Percentiles rank a stretch among this genome's conserved stretches.
Conservation (phyloP, 371 early-diverging fungal genomes). For the Chytridium lagenaria region DNA sequence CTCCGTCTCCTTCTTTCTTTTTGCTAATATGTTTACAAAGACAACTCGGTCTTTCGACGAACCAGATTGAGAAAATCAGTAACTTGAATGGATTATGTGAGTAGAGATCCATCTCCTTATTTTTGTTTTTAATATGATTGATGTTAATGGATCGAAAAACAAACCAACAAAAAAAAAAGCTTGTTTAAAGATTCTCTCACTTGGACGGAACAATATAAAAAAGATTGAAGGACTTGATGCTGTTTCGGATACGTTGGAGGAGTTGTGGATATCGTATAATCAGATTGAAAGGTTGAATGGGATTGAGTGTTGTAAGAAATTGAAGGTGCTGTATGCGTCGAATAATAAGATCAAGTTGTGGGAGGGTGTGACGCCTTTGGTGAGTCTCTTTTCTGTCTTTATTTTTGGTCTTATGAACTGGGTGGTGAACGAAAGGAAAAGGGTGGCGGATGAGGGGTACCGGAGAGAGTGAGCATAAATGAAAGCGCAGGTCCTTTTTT, state of each 20-base stretch:
- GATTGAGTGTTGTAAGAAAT: conserved; percentile 62
- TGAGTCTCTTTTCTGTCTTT: conserved; percentile 27
- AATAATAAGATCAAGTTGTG: conserved; percentile 66
- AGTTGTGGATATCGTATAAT: conserved; percentile 65
- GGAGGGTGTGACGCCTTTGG: conserved; percentile 53
- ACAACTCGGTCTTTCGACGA: conserved; percentile 58
- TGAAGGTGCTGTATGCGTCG: conserved; percentile 58
- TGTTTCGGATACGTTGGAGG: conserved; percentile 61
- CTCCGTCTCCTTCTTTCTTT: neutral
- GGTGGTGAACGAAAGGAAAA: neutral
- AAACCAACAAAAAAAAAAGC: conserved; percentile 20
- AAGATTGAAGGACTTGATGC: conserved; percentile 65
- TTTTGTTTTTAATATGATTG: neutral
- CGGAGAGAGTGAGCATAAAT: no score
- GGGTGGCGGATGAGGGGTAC: no score
- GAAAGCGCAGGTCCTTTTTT: no score
- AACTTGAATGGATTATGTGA: conserved; percentile 57
- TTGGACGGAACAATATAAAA: conserved; percentile 62
- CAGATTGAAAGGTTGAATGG: conserved; percentile 60
- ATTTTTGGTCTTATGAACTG: neutral
- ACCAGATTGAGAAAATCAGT: conserved; percentile 61
- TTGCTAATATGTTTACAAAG: no score
- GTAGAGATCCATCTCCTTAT: conserved; percentile 17
- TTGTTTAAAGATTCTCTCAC: conserved; percentile 53
- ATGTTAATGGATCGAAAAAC: no score